Conservation (phyloP, 1,284 basidiomycete genomes). For the Ustilago trichophora region DNA sequence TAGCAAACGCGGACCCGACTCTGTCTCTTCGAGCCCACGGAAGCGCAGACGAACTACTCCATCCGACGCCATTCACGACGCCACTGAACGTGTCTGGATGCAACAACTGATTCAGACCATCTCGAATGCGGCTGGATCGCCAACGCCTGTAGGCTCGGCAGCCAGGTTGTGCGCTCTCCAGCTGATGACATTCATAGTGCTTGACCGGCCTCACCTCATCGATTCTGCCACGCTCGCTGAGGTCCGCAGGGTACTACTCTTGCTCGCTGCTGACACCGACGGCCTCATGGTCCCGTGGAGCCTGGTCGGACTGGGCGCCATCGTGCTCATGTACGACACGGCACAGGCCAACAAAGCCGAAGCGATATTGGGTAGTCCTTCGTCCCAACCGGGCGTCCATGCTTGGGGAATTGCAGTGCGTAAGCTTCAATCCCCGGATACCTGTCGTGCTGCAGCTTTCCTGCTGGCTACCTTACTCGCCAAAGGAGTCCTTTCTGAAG, state of each 20-base stretch:
- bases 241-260: neutral
- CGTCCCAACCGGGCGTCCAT: neutral
- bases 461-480: constrained; percentile 14
- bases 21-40: constrained; percentile 10
- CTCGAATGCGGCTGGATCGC: neutral
- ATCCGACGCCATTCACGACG: neutral
- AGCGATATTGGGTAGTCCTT: too few relatives aligned
- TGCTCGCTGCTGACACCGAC: constrained; percentile 10
- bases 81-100: neutral
- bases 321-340: neutral
- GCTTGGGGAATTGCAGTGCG: constrained; percentile 18
- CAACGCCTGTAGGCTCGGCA: neutral
- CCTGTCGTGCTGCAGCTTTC: constrained; percentile 26
- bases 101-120: constrained; percentile 5
- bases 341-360: neutral
- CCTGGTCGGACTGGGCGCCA: constrained; percentile 10
- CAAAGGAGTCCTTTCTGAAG: constrained; percentile 1
- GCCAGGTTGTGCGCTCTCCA: constrained; percentile 19
- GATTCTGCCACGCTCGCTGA: neutral
- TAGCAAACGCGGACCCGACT: constrained; percentile 8
- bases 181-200: constrained; percentile 15
- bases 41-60: constrained; percentile 11
- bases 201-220: constrained; percentile 12
- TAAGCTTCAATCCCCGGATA: constrained; percentile 18
- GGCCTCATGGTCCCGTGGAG: constrained; percentile 15